A percentile compares a stretch with the other conserved stretches of the same genome.
These are phyloP conservation scores for Scheffersomyces illinoinensis DNA, from an alignment of 1,139 yeast species.

Conservation along the genomic window DNA sequence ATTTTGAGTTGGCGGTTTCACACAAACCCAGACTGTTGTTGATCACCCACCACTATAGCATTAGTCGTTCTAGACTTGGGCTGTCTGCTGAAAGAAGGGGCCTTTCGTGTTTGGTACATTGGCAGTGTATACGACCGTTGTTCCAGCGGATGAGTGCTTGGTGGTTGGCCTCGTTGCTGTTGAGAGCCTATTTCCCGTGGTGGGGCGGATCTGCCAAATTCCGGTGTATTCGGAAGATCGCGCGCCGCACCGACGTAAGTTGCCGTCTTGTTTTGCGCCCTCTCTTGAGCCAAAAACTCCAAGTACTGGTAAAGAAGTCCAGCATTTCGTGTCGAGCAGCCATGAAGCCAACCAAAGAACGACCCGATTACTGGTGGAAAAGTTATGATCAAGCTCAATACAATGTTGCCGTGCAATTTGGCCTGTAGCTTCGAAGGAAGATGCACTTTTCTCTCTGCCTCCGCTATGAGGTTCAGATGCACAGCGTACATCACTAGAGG, in stretches of 20 bases:
- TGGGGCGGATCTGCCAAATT: not conserved
- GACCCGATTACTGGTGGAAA: conserved; percentile 80
- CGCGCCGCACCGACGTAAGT: conserved; percentile 21
- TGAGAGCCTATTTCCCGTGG: not conserved
- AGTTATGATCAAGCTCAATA: conserved; percentile 69
- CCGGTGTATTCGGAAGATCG: not conserved
- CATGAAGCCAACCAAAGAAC: conserved; percentile 75
- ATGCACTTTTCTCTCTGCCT: conserved; percentile 55
- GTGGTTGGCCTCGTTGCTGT: not conserved
- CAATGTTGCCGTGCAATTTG: conserved; percentile 72
- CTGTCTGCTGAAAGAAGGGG: conserved; percentile 1
- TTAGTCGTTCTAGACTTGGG: conserved; percentile 1
- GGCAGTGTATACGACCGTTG: not conserved
- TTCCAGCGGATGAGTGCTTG: not conserved
- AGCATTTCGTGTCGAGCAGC: conserved; percentile 88
- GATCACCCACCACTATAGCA: conserved; percentile 19
- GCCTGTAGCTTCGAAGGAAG: conserved; percentile 63
- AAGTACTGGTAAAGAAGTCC: conserved; percentile 62
- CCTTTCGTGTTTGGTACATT: conserved; percentile 1
- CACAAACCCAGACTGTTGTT: conserved; percentile 33
- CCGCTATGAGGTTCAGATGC: conserved; percentile 63
- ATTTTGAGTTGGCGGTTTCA: conserved; percentile 5
- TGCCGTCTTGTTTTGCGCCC: conserved; percentile 18
- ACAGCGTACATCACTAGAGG: conserved; percentile 78
- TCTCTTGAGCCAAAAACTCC: conserved; percentile 35